These are phyloP conservation scores for Ophiocordyceps sinensis DNA, from an alignment of 2,329 filamentous ascomycete genomes.

Conservation along the genomic window DNA sequence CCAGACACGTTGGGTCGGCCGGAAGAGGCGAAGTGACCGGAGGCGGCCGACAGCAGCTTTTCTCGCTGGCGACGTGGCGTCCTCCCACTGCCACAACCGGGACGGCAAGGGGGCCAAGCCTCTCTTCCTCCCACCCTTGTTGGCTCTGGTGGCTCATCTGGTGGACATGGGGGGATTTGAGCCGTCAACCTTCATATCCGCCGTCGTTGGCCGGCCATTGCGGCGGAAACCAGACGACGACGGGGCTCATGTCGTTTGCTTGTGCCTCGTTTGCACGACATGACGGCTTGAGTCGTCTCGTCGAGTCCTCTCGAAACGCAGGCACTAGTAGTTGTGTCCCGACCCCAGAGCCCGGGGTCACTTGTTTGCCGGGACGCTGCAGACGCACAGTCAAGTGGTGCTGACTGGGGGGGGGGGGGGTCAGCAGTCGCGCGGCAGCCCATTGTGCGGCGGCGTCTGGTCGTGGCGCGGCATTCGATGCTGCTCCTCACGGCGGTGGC, in stretches of 20 bases:
- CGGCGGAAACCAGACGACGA: no score
- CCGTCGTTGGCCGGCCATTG: background rate
- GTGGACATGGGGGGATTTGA: background rate
- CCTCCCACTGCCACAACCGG: background rate
- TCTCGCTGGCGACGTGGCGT: background rate
- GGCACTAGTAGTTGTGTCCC: background rate
- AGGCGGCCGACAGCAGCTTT: background rate
- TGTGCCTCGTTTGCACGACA: no score
- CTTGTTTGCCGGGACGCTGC: background rate
- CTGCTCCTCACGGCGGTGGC: no score
- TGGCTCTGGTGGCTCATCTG: background rate
- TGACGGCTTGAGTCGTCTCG: background rate
- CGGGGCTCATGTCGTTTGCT: no score
- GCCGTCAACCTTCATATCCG: background rate
- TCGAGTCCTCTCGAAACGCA: background rate
- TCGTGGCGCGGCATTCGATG: no score
- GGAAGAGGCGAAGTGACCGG: background rate
- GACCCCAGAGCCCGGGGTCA: background rate
- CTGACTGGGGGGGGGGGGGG: background rate
- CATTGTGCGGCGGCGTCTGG: background rate
- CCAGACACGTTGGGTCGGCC: background rate
- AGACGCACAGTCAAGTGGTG: background rate
- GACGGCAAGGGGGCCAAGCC: background rate
- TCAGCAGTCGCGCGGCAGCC: background rate
- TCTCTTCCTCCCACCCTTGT: no score